Base-by-base conservation (phyloP, 306 rosid species). In the Lotus japonicus region DNA sequence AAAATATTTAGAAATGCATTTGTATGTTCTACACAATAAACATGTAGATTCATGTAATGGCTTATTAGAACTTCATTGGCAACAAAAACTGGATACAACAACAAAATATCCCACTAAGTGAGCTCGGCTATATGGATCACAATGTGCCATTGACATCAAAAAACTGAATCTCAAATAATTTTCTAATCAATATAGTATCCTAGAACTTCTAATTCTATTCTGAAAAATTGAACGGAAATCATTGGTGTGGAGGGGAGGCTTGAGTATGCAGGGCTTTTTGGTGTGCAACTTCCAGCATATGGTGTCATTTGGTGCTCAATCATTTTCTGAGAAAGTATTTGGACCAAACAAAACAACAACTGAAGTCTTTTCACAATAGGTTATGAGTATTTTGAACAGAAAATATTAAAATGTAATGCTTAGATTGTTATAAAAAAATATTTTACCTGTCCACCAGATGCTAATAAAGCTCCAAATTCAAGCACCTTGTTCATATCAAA, bases 391-490 rank as follows among this genome's bases (percentile, higher is more conserved):
- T 26, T 26, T 26, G 45, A 72, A 18, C 9, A 11, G n/a, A 2
- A 3, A 19, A 66, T 28, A 17, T 50, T n/a, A 19, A 10, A 44
- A n/a, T 13, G 16, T 28, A 44, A 39, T 44, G 44, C 46, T 5
- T 12, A 54, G 56, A 36, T 56, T 42, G 41, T 50, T 26, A 58
- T 33, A 52, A 43, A 35, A 19, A 21, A 57, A 33, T 14, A 66
- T 41, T 26, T 48, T 79, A 90, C 98, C 96, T 94, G 98, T 69
- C 98, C 98, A 50, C 97, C 96, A 5, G 98, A 94, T 58, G 98
- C 98, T 83, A 90, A 54, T 44, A 94, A 82, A 44, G 97, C 87
- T 53, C 98, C 98, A 84, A 88, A 94, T 74, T 94, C 98, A 66
- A 94, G 89, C 64, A 94, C 96, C 84, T 90, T 90, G 83, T 78